Percentiles rank a stretch among this genome's conserved stretches.
These are phyloP conservation scores for Micromonas pusilla DNA, from an alignment of 139 green algal species.

Conservation along the genomic window DNA sequence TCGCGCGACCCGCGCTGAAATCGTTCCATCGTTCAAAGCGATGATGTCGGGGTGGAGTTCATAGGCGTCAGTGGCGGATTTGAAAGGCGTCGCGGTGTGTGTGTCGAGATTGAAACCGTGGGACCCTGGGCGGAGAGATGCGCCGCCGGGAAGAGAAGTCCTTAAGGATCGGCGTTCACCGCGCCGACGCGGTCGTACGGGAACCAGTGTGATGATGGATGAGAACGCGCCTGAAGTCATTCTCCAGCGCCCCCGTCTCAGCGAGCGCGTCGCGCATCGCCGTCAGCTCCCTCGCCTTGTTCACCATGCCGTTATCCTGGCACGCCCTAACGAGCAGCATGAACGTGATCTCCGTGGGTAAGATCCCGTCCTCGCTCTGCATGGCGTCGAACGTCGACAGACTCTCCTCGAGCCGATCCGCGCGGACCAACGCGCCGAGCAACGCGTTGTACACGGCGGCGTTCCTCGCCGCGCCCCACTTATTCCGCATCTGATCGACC, in stretches of 20 bases:
- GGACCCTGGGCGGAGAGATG: no score
- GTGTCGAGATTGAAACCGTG: no score
- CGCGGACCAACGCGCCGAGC: conserved; percentile 11
- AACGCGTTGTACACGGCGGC: conserved; percentile 23
- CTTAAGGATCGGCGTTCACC: no score
- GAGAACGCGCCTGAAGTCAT: conserved; percentile 11
- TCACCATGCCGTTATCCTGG: background rate
- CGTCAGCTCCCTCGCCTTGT: background rate
- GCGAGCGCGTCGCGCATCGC: background rate
- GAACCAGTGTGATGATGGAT: no score
- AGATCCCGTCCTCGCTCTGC: conserved; percentile 4
- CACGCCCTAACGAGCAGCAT: conserved; percentile 14
- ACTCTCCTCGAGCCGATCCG: background rate
- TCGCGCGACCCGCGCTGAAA: no score
- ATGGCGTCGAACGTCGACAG: background rate
- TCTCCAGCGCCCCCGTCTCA: background rate
- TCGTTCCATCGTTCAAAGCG: no score
- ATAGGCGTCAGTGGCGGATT: no score
- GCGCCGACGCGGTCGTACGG: background rate
- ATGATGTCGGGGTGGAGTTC: no score
- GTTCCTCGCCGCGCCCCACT: conserved; percentile 7
- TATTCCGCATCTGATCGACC: conserved; percentile 1
- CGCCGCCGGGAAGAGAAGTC: no score
- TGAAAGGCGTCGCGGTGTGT: no score
- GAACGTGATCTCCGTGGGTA: conserved; percentile 20